These are phyloP conservation scores for Phlebiopsis gigantea DNA, from an alignment of 768 basidiomycete species.

Conservation along the genomic window DNA sequence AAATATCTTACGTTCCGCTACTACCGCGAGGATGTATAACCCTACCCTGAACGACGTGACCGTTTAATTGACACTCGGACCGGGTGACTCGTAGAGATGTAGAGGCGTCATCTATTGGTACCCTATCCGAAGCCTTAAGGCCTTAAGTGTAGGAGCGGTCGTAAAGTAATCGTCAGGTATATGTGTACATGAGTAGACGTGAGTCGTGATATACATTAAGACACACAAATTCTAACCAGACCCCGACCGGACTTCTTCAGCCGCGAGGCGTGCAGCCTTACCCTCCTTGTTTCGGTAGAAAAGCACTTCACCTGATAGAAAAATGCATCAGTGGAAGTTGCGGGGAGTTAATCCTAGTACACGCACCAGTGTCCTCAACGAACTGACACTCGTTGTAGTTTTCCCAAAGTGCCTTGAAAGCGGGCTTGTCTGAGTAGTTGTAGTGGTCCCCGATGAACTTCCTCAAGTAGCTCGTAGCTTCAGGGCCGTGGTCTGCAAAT, in stretches of 20 bases:
- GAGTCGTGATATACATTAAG: no score
- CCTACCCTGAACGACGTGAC: no score
- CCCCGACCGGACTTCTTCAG: background rate
- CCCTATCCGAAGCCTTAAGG: no score
- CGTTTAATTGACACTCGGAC: no score
- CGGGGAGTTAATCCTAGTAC: no score
- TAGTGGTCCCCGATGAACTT: constrained; percentile 29
- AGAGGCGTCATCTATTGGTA: no score
- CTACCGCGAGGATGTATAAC: no score
- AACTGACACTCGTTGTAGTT: constrained; percentile 31
- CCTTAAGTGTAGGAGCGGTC: no score
- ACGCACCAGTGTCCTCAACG: constrained; percentile 29
- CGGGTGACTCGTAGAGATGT: no score
- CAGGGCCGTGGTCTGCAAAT: constrained; percentile 22
- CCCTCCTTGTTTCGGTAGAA: constrained; percentile 9
- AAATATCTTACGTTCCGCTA: no score
- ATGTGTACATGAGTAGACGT: background rate
- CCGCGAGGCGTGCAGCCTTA: background rate
- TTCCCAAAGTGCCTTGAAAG: constrained; percentile 29
- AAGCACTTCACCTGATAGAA: background rate
- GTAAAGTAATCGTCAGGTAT: no score
- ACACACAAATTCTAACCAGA: background rate
- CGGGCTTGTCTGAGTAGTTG: constrained; percentile 20
- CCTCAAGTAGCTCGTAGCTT: constrained; percentile 27
- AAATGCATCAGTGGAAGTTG: background rate